These are phyloP conservation scores for Coemansia sp. DNA, from an alignment of 192 early-diverging fungal genomes.

Conservation along the genomic window DNA sequence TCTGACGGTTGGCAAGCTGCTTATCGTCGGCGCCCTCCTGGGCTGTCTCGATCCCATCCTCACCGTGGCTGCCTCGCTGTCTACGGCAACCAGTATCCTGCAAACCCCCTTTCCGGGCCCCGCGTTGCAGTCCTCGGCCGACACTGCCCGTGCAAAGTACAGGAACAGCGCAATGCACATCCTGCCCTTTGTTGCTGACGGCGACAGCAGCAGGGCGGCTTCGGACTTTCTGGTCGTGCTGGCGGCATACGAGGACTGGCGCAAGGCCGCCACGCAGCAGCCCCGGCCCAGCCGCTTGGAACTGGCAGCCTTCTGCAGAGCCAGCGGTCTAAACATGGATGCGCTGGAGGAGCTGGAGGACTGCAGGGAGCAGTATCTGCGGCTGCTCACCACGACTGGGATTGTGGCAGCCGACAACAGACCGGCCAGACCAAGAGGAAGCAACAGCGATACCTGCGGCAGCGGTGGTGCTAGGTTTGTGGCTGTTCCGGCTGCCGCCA, in stretches of 20 bases:
- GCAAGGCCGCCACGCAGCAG: not conserved
- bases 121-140: not conserved
- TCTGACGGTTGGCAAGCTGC: slow-evolving; percentile 71
- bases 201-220: not conserved
- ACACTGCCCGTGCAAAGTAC: slow-evolving; percentile 7
- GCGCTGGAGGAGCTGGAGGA: slow-evolving; percentile 33
- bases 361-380: slow-evolving; percentile 32
- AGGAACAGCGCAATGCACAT: not conserved
- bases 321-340: slow-evolving; percentile 14
- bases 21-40: slow-evolving; percentile 72
- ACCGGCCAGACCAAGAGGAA: not conserved
- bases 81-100: slow-evolving; percentile 8
- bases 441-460: not conserved
- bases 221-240: slow-evolving; percentile 25
- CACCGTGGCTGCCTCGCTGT: slow-evolving; percentile 66
- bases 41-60: slow-evolving; percentile 76
- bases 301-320: slow-evolving; percentile 8
- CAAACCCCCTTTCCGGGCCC: not conserved
- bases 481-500: slow-evolving; percentile 9
- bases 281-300: not conserved
- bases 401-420: slow-evolving; percentile 5
- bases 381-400: slow-evolving; percentile 14
- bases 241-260: slow-evolving; percentile 33
- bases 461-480: no score
- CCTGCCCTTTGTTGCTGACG: slow-evolving; percentile 12